Evolutionary conservation across 2,329 filamentous ascomycete species (phyloP), one percentile per base, ranked within the genome.

Genomic region (Curvularia lunata): DNA sequence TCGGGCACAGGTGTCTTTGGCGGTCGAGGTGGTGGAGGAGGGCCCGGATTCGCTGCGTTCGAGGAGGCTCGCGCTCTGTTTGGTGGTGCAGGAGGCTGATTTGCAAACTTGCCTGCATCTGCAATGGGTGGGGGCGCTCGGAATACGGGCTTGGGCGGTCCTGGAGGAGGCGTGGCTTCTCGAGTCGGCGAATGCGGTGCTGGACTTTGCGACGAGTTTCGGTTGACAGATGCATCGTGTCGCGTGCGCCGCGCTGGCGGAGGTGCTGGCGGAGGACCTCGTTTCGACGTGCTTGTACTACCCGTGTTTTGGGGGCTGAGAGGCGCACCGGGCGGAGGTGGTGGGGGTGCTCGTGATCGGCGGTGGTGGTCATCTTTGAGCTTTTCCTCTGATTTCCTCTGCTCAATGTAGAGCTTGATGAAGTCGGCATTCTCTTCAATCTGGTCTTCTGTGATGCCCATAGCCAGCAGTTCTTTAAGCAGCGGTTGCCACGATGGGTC

Each of bases 101-200:
- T 76, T 3, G 90, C 92, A 72, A 87, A 95, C 77, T 91, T 96
- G 37, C 95, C 95, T 56, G 95, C 95, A 75, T 97, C 93, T 54
- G 91, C 87, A 58, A 98, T 79, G 2, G 94, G 91, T 32, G 95
- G 95, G 45, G 95, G 95, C 8, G 91, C 94, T 64, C 88, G 85
- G 80, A 96, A 98, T 67, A 84, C 85, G 8, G 86, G 86, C 50
- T 88, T 85, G 21, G 87, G 85, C 9, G 84, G 83, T 0, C 70
- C 72, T 25, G 78, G 76, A 19, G 88, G 86, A 5, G 91, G 91
- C 18, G 88, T 86, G 12, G 91, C 91, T 58, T 91, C 89, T 70
- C 88, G 84, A 28, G 89, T 85, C n/a, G 90, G 86, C 37, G 80
- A 79, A 16, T 90, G 85, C 27, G 80, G 78, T 81, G 74, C 82